Base-by-base conservation (phyloP, 305 asterid species). In the Fraxinus angustifolia region DNA sequence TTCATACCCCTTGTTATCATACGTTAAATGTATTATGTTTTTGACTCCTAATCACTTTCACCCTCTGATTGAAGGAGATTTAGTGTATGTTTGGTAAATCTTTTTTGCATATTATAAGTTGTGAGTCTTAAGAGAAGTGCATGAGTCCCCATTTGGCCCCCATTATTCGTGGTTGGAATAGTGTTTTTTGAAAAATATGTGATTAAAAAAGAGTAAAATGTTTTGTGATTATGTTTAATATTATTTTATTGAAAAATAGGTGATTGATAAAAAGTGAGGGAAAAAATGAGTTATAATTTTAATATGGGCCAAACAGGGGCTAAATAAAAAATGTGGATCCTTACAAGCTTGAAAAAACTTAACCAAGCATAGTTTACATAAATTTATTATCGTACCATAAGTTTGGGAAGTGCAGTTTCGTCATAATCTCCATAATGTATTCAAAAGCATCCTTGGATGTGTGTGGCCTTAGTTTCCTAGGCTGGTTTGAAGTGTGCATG, bases 401-500 rank as follows among this genome's bases (percentile, higher is more conserved):
- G 21, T 50, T 16, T 50, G 8, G 19, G 60, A 14, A 50, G 60
- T 50, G 60, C 60, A 16, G 17, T 14, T 14, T 48, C 19, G 19
- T 16, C 19, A 48, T 48, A 48, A 48, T 14, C 17, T 48, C 58
- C 6, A 14, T 14, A 14, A 48, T 3, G 6, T 48, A 48, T 16
- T 12, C n/a, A 48, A 48, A 48, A 48, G 19, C 19, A 16, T 16
- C 58, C 74, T 3, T 31, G 26, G 3, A 30, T 28, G 74, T 7
- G 12, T 28, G 74, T 68, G 74, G 74, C 36, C 38, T 68, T 30
- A 30, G 60, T 12, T 68, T 14, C n/a, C n/a, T 12, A 28, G 35
- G 38, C 38, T 14, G 28, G 33, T 68, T 30, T 68, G 74, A 68
- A 68, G 74, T 68, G 74, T 68, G 38, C 74, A 68, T 68, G 74